Base-by-base conservation (phyloP, 2,329 filamentous ascomycete species). In the Ceratocystis alfenasii region DNA sequence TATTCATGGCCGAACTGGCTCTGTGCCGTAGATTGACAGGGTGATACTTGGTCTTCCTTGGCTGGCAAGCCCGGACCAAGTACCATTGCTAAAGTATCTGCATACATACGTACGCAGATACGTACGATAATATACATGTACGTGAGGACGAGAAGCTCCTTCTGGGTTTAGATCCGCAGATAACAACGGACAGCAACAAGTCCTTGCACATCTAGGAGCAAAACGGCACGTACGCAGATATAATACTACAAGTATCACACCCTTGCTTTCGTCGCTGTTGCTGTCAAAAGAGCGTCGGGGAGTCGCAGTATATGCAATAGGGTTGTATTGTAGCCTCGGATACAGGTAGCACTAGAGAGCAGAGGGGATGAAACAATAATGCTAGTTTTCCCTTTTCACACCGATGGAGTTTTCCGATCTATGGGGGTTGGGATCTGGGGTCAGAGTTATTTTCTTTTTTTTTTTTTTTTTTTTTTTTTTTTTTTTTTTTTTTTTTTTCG, bases 401-500 rank as follows among this genome's bases (percentile, higher is more conserved):
- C 48, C n/a, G n/a, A 50, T 50, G 48, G 48, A 50, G 17, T 50
- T 50, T 10, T 50, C 48, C 48, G 48, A 50, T 50, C 48, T 41
- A 5, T 41, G 10, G 36, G 36, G 36, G 36, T 5, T 50, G 48
- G 20, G 6, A 22, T 41, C 48, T 22, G 22, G 48, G 48, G 48
- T 25, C 20, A 25, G 17, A 10, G n/a, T 10, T 3, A 1, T 10
- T 50, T 3, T 10, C 1, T 50, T 50, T 22, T 20, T 50, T 10
- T 22, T 36, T 7, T 20, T 5, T 50, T 20, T 50, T 2, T 7
- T 48, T 10, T n/a, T 46, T 17, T n/a, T n/a, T n/a, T 46, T 46
- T 5, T 46, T 46, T 5, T 8, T 50, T 3, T 8, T 1, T 50
- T 50, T 22, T 20, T 50, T 2, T 25, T 25, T 25, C 22, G 22